phyloP scores from a whole-genome alignment of 2,329 filamentous ascomycete species.

The Aureobasidium sp. region DNA sequence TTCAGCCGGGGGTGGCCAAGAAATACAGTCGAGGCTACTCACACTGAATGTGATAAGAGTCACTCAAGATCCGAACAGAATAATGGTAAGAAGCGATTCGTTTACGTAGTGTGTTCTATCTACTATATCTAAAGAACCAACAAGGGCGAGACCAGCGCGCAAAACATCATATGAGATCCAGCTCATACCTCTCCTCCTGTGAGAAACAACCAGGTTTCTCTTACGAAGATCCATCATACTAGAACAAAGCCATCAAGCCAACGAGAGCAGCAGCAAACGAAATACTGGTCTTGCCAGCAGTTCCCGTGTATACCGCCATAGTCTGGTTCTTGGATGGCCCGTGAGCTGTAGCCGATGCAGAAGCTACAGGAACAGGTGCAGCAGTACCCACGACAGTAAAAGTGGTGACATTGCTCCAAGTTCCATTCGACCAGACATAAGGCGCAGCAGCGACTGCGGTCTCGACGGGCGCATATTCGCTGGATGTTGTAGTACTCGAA shows the following conservation, averaged over 20 bases:
- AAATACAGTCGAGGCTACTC: no score
- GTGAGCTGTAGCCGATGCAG: not conserved
- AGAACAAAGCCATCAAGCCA: not conserved
- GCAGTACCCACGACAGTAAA: not conserved
- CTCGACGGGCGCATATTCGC: not conserved
- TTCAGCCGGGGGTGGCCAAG: no score
- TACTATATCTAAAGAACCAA: not conserved
- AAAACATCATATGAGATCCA: not conserved
- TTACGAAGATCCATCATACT: no score
- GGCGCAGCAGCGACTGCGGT: not conserved
- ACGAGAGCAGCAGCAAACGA: not conserved
- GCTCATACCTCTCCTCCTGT: not conserved
- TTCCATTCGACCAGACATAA: constrained; percentile 2
- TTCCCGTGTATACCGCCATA: constrained; percentile 1
- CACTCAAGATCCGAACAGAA: no score
- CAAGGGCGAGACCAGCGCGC: not conserved
- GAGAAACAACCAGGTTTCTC: constrained; percentile 6
- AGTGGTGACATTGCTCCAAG: constrained; percentile 13
- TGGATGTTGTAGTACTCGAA: not conserved
- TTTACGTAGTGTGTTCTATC: not conserved
- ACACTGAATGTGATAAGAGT: no score
- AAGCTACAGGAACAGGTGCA: not conserved
- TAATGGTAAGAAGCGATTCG: no score
- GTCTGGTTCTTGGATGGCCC: not conserved
- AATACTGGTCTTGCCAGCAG: not conserved